Conservation (phyloP, 345 rosid species). For the Mallotus nudiflorus region DNA sequence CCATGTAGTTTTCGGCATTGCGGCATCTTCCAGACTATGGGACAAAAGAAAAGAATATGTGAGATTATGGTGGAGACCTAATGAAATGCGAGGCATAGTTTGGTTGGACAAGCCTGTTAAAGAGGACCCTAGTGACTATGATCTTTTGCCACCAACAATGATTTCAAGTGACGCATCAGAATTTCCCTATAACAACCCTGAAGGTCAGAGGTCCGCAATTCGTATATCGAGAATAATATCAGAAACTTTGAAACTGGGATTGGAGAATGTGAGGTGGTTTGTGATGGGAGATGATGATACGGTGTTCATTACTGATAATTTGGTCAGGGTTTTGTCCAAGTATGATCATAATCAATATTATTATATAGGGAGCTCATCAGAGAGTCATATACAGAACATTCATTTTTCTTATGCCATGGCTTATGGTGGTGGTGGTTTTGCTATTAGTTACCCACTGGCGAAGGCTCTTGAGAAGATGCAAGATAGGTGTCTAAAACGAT, state of each 20-base stretch:
- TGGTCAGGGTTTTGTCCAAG: conserved; percentile 57
- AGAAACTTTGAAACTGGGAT: conserved; percentile 52
- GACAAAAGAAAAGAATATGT: conserved; percentile 55
- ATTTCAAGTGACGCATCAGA: conserved; percentile 53
- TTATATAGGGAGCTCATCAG: conserved; percentile 73
- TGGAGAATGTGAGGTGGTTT: conserved; percentile 65
- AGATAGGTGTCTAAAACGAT: conserved; percentile 62
- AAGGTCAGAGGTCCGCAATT: conserved; percentile 59
- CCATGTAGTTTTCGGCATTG: conserved; percentile 76
- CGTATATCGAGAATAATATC: conserved; percentile 67
- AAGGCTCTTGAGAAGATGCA: conserved; percentile 56
- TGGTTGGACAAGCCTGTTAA: conserved; percentile 58
- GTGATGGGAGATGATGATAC: conserved; percentile 96
- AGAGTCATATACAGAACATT: conserved; percentile 74
- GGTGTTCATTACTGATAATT: conserved; percentile 61
- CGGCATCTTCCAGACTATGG: conserved; percentile 68
- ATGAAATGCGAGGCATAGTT: conserved; percentile 57
- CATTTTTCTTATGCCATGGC: conserved; percentile 72
- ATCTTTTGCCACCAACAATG: conserved; percentile 43
- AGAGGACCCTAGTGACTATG: conserved; percentile 27
- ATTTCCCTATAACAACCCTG: conserved; percentile 44
- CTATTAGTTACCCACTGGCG: conserved; percentile 72
- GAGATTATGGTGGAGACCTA: conserved; percentile 71
- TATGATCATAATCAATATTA: conserved; percentile 65
- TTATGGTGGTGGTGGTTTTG: conserved; percentile 92